Evolutionary conservation across 1,284 basidiomycete genomes (phyloP).

Genomic region (Pascua sp.): DNA sequence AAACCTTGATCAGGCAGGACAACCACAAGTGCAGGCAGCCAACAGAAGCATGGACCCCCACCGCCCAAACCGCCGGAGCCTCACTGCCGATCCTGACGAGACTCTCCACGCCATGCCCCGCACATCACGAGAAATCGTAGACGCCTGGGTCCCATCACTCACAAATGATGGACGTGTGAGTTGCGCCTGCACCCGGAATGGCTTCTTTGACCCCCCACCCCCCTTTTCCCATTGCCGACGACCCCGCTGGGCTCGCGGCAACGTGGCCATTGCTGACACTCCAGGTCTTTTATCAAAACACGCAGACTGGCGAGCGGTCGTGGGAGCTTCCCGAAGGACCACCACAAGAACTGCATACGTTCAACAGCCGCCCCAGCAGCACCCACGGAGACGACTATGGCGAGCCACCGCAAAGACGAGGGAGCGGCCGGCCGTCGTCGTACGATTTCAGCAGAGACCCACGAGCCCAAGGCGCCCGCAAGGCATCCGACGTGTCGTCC

Average conservation of each 20-base stretch:
- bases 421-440: too few species aligned
- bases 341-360: too few species aligned
- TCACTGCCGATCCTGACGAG: conserved; percentile 10
- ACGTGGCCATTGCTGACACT: not conserved
- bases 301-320: conserved; percentile 79
- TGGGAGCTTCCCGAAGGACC: conserved; percentile 69
- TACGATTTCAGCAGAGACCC: too few species aligned
- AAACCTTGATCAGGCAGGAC: not conserved
- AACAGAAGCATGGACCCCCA: not conserved
- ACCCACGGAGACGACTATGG: too few species aligned
- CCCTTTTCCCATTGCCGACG: too few species aligned
- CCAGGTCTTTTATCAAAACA: conserved; percentile 91
- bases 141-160: conserved; percentile 51
- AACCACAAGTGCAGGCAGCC: not conserved
- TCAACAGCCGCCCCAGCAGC: too few species aligned
- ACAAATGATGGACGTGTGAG: conserved; percentile 50
- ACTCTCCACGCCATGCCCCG: conserved; percentile 11
- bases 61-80: not conserved
- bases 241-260: too few species aligned
- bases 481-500: too few species aligned
- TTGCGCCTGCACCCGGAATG: not conserved
- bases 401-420: too few species aligned
- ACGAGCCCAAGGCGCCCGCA: too few species aligned
- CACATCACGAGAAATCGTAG: conserved; percentile 9
- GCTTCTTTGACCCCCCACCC: too few species aligned